Base-by-base conservation (phyloP, 2,329 filamentous ascomycete species). In the Aspergillus flavus region DNA sequence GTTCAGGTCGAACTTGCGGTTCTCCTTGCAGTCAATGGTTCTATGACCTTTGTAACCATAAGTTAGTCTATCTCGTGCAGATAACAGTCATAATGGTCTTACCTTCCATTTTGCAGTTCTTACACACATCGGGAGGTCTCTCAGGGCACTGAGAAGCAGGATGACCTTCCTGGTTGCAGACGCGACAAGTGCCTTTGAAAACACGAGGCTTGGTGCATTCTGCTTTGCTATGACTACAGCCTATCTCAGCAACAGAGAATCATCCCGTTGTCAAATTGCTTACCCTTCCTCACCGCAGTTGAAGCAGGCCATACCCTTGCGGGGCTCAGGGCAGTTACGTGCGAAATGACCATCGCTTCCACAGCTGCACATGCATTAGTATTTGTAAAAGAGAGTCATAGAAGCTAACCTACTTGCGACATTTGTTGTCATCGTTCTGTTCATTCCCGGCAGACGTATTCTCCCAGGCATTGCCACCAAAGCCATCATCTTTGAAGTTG, bases 31-130 rank as follows among this genome's bases (percentile, higher is more conserved):
- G 4, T 82, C 79, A 6, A 75, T 70, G 0, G 80, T 76, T 45
- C 72, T 72, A 65, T 84, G 82, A 11, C 82, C 81, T 82, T 46
- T 66, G 53, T n/a, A 21, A 9, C 34, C 30, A n/a, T 14, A 55
- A 34, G 10, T 59, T 56, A 63, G 62, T 48, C 58, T n/a, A n/a
- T 43, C 46, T 12, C 7, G 9, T 23, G 61, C 21, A 11, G 28
- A 14, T 28, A 11, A 41, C 12, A 39, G 28, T 30, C 9, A n/a
- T 43, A 14, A 9, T 26, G 4, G 34, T 60, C 67, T 57, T 68
- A 80, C 81, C 82, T 76, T 83, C 80, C 55, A 69, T 64, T 59
- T 76, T 74, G 72, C 82, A 84, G 62, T 83, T 83, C 64, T 78
- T 80, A 73, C 82, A 84, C 28, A 80, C 71, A 55, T 79, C 75